A percentile compares a stretch with the other conserved stretches of the same genome.
phyloP scores from a whole-genome alignment of 2,329 filamentous ascomycete genomes.

The Cladosporium oxysporum region DNA sequence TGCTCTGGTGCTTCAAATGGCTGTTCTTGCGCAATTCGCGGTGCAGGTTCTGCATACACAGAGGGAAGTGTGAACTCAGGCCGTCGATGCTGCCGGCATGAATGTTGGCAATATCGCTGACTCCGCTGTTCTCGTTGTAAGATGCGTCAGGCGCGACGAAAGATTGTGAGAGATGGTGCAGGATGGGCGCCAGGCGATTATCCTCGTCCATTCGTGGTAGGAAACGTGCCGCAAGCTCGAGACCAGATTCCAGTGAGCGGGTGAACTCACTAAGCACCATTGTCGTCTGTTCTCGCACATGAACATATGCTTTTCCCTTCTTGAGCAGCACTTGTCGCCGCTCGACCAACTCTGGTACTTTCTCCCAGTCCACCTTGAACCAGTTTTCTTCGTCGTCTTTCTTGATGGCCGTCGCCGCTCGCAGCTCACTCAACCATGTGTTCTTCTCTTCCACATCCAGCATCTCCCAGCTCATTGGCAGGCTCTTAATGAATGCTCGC shows the following conservation, averaged over 20 bases:
- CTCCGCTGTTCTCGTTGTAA: conserved; percentile 64
- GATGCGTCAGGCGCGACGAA: conserved; percentile 88
- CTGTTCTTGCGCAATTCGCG: conserved; percentile 80
- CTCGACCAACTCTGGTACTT: conserved; percentile 88
- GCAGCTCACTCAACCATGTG: conserved; percentile 63
- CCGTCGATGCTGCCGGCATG: conserved; percentile 77
- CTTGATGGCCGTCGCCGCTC: conserved; percentile 57
- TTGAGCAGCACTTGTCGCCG: conserved; percentile 72
- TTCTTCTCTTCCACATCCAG: conserved; percentile 78
- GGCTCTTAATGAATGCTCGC: conserved; percentile 70
- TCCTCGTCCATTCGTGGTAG: conserved; percentile 94
- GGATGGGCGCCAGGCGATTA: conserved; percentile 77
- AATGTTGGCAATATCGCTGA: conserved; percentile 69
- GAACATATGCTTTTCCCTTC: conserved; percentile 87
- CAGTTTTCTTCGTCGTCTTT: conserved; percentile 75
- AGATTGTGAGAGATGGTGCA: conserved; percentile 86
- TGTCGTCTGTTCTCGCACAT: conserved; percentile 79
- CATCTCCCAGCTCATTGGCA: conserved; percentile 82
- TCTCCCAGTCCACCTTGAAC: conserved; percentile 97
- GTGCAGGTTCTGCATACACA: conserved; percentile 94
- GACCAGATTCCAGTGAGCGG: conserved; percentile 71
- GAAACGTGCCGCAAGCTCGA: conserved; percentile 90
- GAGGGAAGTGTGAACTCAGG: conserved; percentile 79
- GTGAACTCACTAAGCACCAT: conserved; percentile 90
- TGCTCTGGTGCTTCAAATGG: conserved; percentile 90